Evolutionary conservation across 331 rosid genomes (phyloP).

Genomic region (Saraca asoca): DNA sequence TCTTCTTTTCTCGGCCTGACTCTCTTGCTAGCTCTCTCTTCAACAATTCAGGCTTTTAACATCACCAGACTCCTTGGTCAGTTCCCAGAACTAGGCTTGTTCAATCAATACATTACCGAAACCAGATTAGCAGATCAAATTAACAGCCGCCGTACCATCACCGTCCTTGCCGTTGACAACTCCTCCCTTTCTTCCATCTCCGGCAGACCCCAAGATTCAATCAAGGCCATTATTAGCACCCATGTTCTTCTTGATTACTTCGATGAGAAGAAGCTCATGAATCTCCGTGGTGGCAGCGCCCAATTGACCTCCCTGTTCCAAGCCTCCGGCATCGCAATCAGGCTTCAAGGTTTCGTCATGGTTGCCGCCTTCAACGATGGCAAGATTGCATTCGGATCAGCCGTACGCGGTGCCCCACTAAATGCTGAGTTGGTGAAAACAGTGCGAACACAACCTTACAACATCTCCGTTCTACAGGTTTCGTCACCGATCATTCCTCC

Average conservation of each 20-base stretch:
- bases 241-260: slow-evolving; percentile 54
- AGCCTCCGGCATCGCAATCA: slow-evolving; percentile 46
- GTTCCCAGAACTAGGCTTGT: slow-evolving; percentile 36
- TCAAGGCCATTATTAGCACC: slow-evolving; percentile 50
- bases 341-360: slow-evolving; percentile 54
- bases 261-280: slow-evolving; percentile 45
- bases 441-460: slow-evolving; percentile 35
- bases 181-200: slow-evolving; percentile 27
- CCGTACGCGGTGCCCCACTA: slow-evolving; percentile 30
- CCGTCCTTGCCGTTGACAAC: slow-evolving; percentile 55
- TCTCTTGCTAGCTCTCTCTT: slow-evolving; percentile 34
- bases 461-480: slow-evolving; percentile 51
- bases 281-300: slow-evolving; percentile 1
- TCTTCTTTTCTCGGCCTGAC: slow-evolving; percentile 43
- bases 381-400: slow-evolving; percentile 54
- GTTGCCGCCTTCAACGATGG: slow-evolving; percentile 45
- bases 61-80: slow-evolving; percentile 41
- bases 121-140: slow-evolving; percentile 57
- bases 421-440: slow-evolving; percentile 38
- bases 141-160: slow-evolving; percentile 55
- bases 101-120: slow-evolving; percentile 49
- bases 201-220: slow-evolving; percentile 36
- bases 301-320: slow-evolving; percentile 50
- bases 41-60: slow-evolving; percentile 47
- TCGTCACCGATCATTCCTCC: slow-evolving; percentile 39